Evolutionary conservation across 148 eudicot species (phyloP).

Genomic region (Vaccinium myrtillus): DNA sequence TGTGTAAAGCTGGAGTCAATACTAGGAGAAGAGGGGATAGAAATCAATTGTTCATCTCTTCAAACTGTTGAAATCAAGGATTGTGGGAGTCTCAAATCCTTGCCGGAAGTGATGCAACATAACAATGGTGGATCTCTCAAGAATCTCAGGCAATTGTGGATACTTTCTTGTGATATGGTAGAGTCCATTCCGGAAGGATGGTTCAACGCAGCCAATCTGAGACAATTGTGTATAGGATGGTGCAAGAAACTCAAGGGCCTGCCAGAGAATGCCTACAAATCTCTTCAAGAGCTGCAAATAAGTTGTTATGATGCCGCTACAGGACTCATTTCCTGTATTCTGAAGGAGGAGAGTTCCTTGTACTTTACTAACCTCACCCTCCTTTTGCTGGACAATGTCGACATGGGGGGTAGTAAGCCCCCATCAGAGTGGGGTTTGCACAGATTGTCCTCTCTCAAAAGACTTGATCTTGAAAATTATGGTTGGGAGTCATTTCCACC

Average conservation of each 20-base stretch:
- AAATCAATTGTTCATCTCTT: neutral
- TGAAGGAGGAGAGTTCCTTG: too few relatives aligned
- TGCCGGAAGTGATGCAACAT: neutral
- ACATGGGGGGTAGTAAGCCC: neutral
- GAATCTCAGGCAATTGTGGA: neutral
- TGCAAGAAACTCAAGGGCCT: neutral
- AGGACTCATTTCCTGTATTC: neutral
- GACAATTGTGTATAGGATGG: neutral
- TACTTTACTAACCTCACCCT: neutral
- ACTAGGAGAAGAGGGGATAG: neutral
- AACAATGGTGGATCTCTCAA: neutral
- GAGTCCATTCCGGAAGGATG: neutral
- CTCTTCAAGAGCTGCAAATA: neutral
- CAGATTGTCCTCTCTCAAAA: neutral
- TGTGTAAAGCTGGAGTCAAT: neutral
- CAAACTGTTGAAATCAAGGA: rapidly evolving
- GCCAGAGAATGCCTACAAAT: neutral
- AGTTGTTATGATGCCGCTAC: neutral
- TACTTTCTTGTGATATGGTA: rapidly evolving
- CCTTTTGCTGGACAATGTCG: neutral
- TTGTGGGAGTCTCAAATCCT: neutral
- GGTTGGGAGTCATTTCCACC: neutral
- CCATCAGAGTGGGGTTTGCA: slow-evolving; percentile 3
- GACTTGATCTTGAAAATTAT: neutral
- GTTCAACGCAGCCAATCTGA: neutral